Evolutionary conservation across 1,284 basidiomycete species (phyloP), one percentile per base, ranked within the genome.

Genomic region (Malassezia dermatis): DNA sequence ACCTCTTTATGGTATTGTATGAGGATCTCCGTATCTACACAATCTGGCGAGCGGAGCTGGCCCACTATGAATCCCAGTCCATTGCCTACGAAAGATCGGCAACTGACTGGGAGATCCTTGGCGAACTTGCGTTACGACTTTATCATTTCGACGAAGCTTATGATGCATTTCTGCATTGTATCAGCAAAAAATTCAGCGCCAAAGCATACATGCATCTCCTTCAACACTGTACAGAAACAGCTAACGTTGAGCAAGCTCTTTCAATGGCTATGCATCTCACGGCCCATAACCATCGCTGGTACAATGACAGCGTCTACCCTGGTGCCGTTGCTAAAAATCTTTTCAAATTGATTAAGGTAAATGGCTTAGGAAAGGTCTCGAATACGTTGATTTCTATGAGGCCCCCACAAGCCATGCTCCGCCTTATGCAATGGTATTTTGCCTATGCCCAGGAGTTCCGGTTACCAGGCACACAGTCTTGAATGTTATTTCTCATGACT

Each of bases 11-110:
- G 89, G 90, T 96, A 1, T 79, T 96, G 4, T 96, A 96, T 75
- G 91, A 91, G 85, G 93, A 98, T 73, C 79, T 98, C 46, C 84
- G 94, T n/a, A 88, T 98, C 11, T 98, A 93, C 85, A 98, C 94
- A 0, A 98, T 98, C 71, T 99, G 94, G 84, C 83, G 93, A 19
- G 93, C 94, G 3, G 94, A 98, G 73, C 86, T 96, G n/a, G 89
- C 89, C 0, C 93, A 99, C 73, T 98, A 94, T 81, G 94, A 93
- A 73, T 89, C 87, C 0, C 93, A 96, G 73, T 88, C 93, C 64
- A 86, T 96, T 59, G 89, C 90, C 0, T 98, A 96, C 74, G 83
- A 88, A 61, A 96, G 96, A 79, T 95, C 93, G 0, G 89, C 88
- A 0, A 79, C 89, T 15, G 93, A 99, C 76, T 99, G 94, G 93